Conservation (phyloP, 495 filamentous ascomycete species). For the Aspergillus nanangensis region DNA sequence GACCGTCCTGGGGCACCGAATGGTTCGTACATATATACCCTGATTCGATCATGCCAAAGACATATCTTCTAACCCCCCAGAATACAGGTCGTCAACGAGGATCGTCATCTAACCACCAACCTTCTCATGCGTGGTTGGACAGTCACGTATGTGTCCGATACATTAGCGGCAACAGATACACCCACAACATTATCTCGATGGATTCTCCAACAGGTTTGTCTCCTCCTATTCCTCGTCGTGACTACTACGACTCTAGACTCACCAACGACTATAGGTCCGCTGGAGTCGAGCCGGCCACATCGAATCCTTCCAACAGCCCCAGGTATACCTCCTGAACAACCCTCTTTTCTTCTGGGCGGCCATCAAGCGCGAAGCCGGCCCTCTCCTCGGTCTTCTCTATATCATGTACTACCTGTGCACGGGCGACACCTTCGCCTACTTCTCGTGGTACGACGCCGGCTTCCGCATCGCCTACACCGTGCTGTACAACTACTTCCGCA, state of each 20-base stretch:
- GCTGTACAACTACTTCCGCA: slow-evolving; percentile 22
- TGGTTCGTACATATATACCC: too few species aligned
- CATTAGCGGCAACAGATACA: slow-evolving; percentile 28
- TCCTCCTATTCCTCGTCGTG: background rate
- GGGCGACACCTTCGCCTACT: slow-evolving; percentile 21
- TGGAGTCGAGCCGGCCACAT: slow-evolving; percentile 31
- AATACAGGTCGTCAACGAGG: slow-evolving; percentile 30
- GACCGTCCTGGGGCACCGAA: slow-evolving; percentile 23
- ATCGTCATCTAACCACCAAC: slow-evolving; percentile 30
- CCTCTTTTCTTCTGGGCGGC: slow-evolving; percentile 31
- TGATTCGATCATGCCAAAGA: background rate
- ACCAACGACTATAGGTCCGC: slow-evolving; percentile 12
- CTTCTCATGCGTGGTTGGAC: slow-evolving; percentile 30
- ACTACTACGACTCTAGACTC: background rate
- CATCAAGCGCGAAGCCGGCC: slow-evolving; percentile 24
- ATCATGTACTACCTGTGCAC: slow-evolving; percentile 26
- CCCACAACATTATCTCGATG: slow-evolving; percentile 27
- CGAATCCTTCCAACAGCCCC: slow-evolving; percentile 30
- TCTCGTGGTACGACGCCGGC: slow-evolving; percentile 21
- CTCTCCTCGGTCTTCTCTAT: slow-evolving; percentile 19
- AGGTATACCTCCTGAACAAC: slow-evolving; percentile 24
- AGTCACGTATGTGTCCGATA: slow-evolving; percentile 27
- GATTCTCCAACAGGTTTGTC: slow-evolving; percentile 25
- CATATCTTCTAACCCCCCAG: background rate
- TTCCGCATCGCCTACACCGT: slow-evolving; percentile 23